Evolutionary conservation across 345 rosid species (phyloP).

Genomic region (Balakata baccata): DNA sequence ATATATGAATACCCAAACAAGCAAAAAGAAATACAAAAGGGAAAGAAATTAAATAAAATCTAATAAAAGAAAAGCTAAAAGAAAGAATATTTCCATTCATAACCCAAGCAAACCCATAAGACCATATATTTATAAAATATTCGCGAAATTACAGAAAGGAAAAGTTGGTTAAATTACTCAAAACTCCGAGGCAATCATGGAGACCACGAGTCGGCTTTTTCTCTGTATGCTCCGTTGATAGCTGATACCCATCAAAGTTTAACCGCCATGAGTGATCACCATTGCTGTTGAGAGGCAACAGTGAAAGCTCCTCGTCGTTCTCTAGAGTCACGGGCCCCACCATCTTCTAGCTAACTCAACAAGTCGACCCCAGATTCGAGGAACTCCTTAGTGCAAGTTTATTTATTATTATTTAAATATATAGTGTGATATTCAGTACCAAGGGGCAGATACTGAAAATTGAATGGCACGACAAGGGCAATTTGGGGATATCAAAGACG

Average conservation of each 20-base stretch:
- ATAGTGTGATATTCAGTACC: background rate
- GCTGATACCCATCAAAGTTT: constrained; percentile 74
- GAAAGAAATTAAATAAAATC: background rate
- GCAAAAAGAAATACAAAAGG: background rate
- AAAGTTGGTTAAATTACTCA: constrained; percentile 34
- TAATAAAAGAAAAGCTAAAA: background rate
- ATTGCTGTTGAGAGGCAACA: constrained; percentile 40
- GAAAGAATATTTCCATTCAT: background rate
- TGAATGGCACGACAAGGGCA: background rate
- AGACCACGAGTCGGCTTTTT: constrained; percentile 50
- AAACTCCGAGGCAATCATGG: constrained; percentile 77
- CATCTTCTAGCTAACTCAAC: constrained; percentile 11
- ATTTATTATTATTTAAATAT: too few relatives aligned
- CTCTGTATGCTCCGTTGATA: constrained; percentile 50
- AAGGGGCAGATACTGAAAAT: background rate
- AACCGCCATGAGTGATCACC: constrained; percentile 83
- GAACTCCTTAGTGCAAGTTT: background rate
- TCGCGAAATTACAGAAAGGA: background rate
- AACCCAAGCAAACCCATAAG: background rate
- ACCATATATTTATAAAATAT: background rate
- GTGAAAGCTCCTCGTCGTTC: constrained; percentile 52
- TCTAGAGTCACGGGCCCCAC: background rate
- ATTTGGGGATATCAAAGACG: background rate
- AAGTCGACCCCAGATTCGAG: background rate
- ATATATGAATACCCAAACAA: background rate